These are phyloP conservation scores for Passalora sequoiae DNA, from an alignment of 2,329 filamentous ascomycete species.

Conservation along the genomic window DNA sequence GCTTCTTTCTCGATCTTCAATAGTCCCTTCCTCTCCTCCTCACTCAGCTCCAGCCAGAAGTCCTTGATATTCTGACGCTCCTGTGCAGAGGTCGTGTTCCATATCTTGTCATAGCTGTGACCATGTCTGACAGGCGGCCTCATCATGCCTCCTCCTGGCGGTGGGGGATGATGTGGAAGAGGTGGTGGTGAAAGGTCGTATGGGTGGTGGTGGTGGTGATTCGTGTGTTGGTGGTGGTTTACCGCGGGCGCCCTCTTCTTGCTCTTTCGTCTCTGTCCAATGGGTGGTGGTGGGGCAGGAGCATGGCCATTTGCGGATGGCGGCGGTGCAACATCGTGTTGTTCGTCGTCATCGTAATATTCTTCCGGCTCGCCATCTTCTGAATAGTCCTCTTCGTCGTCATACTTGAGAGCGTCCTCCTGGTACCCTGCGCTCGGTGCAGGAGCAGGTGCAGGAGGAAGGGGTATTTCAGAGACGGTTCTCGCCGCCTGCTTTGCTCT, in stretches of 20 bases:
- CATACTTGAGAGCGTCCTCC: slow-evolving; percentile 39
- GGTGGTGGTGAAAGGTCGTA: slow-evolving; percentile 30
- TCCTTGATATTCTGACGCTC: slow-evolving; percentile 97
- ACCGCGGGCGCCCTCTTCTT: slow-evolving; percentile 56
- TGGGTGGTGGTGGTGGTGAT: slow-evolving; percentile 15
- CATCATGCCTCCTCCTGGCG: slow-evolving; percentile 7
- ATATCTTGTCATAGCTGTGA: slow-evolving; percentile 73
- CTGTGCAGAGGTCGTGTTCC: slow-evolving; percentile 91
- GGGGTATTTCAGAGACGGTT: slow-evolving; percentile 46
- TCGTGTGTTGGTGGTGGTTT: slow-evolving; percentile 11
- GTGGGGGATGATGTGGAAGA: slow-evolving; percentile 20
- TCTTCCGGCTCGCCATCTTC: slow-evolving; percentile 26
- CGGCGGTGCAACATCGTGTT: slow-evolving; percentile 28
- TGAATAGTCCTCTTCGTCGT: slow-evolving; percentile 37
- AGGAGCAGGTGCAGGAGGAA: slow-evolving; percentile 15
- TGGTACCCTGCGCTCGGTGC: slow-evolving; percentile 40
- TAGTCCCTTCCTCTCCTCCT: slow-evolving; percentile 88
- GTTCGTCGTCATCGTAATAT: slow-evolving; percentile 18
- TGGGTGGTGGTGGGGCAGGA: slow-evolving; percentile 16
- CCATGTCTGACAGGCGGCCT: slow-evolving; percentile 14
- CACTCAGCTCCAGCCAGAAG: slow-evolving; percentile 91
- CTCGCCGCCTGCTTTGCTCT: slow-evolving; percentile 76
- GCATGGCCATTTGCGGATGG: slow-evolving; percentile 39
- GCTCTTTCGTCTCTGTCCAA: slow-evolving; percentile 51
- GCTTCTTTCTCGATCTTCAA: slow-evolving; percentile 99